phyloP scores from a whole-genome alignment of 148 eudicot species.

The Persicaria maculosa region DNA sequence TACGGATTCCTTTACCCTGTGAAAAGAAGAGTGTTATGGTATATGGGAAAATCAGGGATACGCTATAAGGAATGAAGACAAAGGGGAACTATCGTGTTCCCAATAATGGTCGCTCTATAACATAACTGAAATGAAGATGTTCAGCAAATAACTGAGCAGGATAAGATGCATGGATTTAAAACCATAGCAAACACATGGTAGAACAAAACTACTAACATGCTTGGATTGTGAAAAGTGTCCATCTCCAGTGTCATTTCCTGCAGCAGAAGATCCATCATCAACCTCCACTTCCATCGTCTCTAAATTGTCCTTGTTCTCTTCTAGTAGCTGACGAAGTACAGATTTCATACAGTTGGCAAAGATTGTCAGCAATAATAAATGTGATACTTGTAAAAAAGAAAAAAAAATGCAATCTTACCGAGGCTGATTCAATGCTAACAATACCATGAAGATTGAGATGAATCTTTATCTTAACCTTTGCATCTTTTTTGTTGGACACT shows the following conservation, averaged over 20 bases:
- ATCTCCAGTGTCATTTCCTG: constrained; percentile 14
- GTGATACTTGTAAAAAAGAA: not conserved
- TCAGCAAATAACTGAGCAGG: not conserved
- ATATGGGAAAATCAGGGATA: not conserved
- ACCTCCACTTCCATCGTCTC: constrained; percentile 34
- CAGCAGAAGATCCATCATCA: constrained; percentile 21
- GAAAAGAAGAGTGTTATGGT: not conserved
- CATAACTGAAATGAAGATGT: not conserved
- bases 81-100: not conserved
- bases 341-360: constrained; percentile 7
- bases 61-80: too few relatives aligned
- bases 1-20: constrained; percentile 23
- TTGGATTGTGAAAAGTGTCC: constrained; percentile 17
- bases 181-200: not conserved
- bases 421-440: constrained; percentile 49
- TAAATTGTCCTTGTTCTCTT: constrained; percentile 28
- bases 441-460: constrained; percentile 61
- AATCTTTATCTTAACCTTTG: constrained; percentile 55
- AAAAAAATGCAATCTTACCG: constrained; percentile 30
- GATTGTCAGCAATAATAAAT: not conserved
- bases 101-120: not conserved
- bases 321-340: constrained; percentile 48
- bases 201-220: constrained; percentile 11
- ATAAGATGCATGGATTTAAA: not conserved
- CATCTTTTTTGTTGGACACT: constrained; percentile 29